Percentiles rank a stretch among this genome's conserved stretches.
Evolutionary conservation across 1,139 yeast species (phyloP).

Genomic region (Meyerozyma smithsonii): DNA sequence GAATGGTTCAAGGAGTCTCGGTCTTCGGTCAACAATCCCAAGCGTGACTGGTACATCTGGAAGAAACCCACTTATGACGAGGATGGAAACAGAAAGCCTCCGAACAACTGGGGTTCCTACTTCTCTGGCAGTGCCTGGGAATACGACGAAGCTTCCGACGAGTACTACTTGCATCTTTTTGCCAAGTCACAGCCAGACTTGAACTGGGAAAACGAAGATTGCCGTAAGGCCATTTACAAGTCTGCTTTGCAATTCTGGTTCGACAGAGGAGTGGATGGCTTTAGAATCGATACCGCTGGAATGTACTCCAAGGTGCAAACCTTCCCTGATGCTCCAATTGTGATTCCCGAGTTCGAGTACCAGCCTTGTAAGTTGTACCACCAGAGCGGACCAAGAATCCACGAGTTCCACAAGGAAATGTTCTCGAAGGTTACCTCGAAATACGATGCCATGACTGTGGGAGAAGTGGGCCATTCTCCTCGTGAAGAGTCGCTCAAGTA

Average conservation of each 20-base stretch:
- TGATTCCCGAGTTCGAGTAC: conserved; percentile 16
- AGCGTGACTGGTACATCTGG: conserved; percentile 24
- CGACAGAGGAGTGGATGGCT: conserved; percentile 21
- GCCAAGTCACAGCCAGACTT: conserved; percentile 22
- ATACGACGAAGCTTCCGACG: conserved; percentile 19
- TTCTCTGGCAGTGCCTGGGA: conserved; percentile 23
- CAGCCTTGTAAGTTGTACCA: conserved; percentile 16
- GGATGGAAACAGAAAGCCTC: conserved; percentile 20
- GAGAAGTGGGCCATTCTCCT: conserved; percentile 20
- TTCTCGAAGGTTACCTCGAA: conserved; percentile 16
- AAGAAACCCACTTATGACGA: conserved; percentile 17
- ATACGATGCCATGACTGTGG: conserved; percentile 21
- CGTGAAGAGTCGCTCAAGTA: conserved; percentile 19
- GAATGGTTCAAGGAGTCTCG: conserved; percentile 23
- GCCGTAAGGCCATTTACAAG: conserved; percentile 19
- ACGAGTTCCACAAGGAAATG: conserved; percentile 22
- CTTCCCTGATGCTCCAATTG: conserved; percentile 20
- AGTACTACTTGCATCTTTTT: conserved; percentile 21
- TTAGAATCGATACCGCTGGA: conserved; percentile 22
- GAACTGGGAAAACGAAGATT: conserved; percentile 22
- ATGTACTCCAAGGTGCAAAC: conserved; percentile 20
- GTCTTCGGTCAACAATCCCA: conserved; percentile 18
- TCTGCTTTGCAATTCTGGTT: conserved; percentile 20
- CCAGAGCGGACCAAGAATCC: conserved; percentile 20
- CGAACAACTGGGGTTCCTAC: conserved; percentile 21